phyloP scores from a whole-genome alignment of 768 basidiomycete species.

The Botryobasidium botryosum region DNA sequence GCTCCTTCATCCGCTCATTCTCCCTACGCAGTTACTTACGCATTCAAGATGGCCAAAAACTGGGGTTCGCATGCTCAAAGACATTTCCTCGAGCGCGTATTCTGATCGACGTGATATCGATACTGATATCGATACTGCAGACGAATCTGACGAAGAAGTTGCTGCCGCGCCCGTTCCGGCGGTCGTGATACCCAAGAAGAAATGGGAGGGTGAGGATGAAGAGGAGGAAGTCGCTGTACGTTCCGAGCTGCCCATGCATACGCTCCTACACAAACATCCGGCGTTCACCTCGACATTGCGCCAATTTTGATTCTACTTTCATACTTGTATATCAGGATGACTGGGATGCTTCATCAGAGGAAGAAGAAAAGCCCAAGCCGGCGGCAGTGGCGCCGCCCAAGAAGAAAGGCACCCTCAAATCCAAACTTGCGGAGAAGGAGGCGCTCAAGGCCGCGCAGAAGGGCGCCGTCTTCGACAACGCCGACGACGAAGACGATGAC shows the following conservation, averaged over 20 bases:
- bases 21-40: too few relatives aligned
- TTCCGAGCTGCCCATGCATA: slow-evolving; percentile 13
- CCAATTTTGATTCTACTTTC: neutral
- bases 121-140: slow-evolving; percentile 15
- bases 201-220: slow-evolving; percentile 88
- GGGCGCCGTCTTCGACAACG: slow-evolving; percentile 26
- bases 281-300: too few relatives aligned
- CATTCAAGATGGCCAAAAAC: too few relatives aligned
- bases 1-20: too few relatives aligned
- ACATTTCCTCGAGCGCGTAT: slow-evolving; percentile 2
- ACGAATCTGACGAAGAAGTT: slow-evolving; percentile 24
- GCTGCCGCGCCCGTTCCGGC: slow-evolving; percentile 16
- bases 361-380: slow-evolving; percentile 38
- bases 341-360: slow-evolving; percentile 78
- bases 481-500: slow-evolving; percentile 32
- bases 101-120: neutral
- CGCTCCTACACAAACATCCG: neutral
- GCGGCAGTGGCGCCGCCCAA: slow-evolving; percentile 49
- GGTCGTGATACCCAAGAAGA: slow-evolving; percentile 28
- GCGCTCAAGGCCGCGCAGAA: slow-evolving; percentile 42
- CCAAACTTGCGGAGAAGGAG: slow-evolving; percentile 86
- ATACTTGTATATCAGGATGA: slow-evolving; percentile 44
- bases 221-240: slow-evolving; percentile 69
- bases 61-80: too few relatives aligned
- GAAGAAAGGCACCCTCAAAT: slow-evolving; percentile 86